Evolutionary conservation across 305 asterid genomes (phyloP), one percentile per base, ranked within the genome.

Genomic region (Salvia sclarea): DNA sequence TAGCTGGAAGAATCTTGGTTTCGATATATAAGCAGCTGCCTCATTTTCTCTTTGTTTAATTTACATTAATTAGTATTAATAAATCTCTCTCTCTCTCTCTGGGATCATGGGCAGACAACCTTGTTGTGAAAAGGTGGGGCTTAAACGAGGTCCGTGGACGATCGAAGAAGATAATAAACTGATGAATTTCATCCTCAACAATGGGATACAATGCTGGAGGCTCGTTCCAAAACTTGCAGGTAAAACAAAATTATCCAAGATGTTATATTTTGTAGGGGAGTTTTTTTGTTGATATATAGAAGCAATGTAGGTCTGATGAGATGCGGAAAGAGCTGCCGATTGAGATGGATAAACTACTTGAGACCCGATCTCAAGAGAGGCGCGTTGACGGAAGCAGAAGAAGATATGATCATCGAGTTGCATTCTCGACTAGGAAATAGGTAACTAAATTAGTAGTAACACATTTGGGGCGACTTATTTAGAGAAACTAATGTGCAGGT

Each of bases 291-390:
- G 35, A 4, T 5, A 30, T n/a, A n/a, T n/a, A n/a, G n/a, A n/a
- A 1, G 17, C 64, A 66, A 35, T 47, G 61, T 70, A 90, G 97
- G 97, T 66, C 63, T 91, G 75, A 85, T 79, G 89, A 91, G 96
- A 75, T 91, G 97, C 13, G 97, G 97, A 8, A 88, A 90, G 82
- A 90, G 97, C 50, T 90, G 96, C 58, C 77, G 97, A 75, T 14
- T 90, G 37, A 87, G 95, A 75, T 90, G 96, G 97, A 86, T 91
- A 48, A 88, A 91, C 64, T 91, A 91, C 65, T 56, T 88, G 0
- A 83, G 97, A 76, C 97, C 97, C 3, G 97, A 86, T 70, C 83
- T 91, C 11, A 91, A 91, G 73, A 81, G 96, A 81, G 97, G 96
- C 3, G 86, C 89, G 18, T 78, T 90, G 49, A 85, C 96, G 1